Evolutionary conservation across 306 rosid species (phyloP).

Genomic region (Hippophae tibetana): DNA sequence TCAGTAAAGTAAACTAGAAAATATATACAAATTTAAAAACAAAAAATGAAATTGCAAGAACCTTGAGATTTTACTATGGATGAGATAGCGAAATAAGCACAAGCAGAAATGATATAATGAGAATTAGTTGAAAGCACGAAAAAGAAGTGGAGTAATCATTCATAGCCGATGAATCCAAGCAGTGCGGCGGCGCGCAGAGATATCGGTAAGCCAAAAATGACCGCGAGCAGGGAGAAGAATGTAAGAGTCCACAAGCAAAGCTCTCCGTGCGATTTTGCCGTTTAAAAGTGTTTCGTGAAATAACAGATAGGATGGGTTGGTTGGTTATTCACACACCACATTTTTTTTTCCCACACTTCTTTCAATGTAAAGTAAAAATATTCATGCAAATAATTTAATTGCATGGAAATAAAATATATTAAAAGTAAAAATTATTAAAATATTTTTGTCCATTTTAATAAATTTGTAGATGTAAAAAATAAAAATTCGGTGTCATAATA

Average conservation of each 20-base stretch:
- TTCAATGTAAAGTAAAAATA: too few species aligned
- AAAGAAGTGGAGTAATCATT: constrained; percentile 3
- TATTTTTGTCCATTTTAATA: too few species aligned
- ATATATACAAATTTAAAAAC: neutral
- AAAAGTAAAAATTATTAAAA: too few species aligned
- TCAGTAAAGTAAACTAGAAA: neutral
- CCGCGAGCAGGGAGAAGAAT: constrained; percentile 18
- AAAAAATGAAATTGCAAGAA: constrained; percentile 2
- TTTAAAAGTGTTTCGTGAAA: constrained; percentile 29
- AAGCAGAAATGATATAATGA: constrained; percentile 16
- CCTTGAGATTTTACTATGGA: constrained; percentile 15
- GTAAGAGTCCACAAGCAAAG: constrained; percentile 7
- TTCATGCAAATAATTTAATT: too few species aligned
- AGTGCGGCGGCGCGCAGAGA: constrained; percentile 24
- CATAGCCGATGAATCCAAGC: constrained; percentile 4
- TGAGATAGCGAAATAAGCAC: neutral
- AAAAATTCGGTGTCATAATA: too few species aligned
- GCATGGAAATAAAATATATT: too few species aligned
- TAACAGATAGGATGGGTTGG: too few species aligned
- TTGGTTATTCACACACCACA: too few species aligned
- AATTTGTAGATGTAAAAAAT: too few species aligned
- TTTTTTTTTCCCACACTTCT: too few species aligned
- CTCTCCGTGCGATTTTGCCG: constrained; percentile 23
- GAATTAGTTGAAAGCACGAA: neutral
- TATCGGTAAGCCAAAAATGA: constrained; percentile 26